A percentile compares a stretch with the other conserved stretches of the same genome.
Conservation (phyloP, 2,329 filamentous ascomycete genomes). For the Pseudogymnoascus sp. region DNA sequence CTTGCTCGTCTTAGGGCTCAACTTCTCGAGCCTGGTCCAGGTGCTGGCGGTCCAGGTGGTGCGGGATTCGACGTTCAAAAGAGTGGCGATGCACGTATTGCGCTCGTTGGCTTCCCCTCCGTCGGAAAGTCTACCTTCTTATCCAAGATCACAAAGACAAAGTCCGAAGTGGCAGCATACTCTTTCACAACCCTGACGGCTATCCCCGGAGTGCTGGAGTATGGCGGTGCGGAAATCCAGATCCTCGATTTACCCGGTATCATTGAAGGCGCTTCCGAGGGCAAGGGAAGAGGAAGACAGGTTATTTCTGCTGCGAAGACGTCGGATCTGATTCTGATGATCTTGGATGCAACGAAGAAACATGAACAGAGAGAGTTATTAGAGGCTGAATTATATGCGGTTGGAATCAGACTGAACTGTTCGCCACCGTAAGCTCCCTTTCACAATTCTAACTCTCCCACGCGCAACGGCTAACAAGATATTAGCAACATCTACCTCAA, state of each 20-base stretch:
- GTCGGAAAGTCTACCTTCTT: conserved; percentile 98
- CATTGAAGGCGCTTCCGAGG: conserved; percentile 92
- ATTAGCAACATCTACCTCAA: conserved; percentile 93
- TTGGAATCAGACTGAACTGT: conserved; percentile 87
- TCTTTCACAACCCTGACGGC: conserved; percentile 96
- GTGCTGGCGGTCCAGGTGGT: conserved; percentile 69
- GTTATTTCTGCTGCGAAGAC: conserved; percentile 98
- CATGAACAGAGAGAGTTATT: conserved; percentile 85
- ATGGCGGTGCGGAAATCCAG: conserved; percentile 96
- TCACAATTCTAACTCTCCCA: not conserved
- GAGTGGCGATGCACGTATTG: conserved; percentile 91
- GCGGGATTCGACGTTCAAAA: conserved; percentile 92
- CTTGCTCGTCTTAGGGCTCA: conserved; percentile 91
- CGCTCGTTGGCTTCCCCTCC: conserved; percentile 95
- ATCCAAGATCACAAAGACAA: conserved; percentile 98
- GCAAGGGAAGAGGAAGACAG: conserved; percentile 90
- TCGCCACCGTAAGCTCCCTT: conserved; percentile 66
- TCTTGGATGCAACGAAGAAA: conserved; percentile 92
- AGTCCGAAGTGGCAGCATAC: conserved; percentile 91
- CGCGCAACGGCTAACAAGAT: conserved; percentile 11
- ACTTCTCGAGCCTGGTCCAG: conserved; percentile 80
- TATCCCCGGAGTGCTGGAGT: conserved; percentile 94
- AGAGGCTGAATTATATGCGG: conserved; percentile 88
- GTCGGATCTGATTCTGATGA: conserved; percentile 93
- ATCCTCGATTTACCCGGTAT: conserved; percentile 96